Evolutionary conservation across 768 basidiomycete species (phyloP).

Genomic region (Suillus brevipes): DNA sequence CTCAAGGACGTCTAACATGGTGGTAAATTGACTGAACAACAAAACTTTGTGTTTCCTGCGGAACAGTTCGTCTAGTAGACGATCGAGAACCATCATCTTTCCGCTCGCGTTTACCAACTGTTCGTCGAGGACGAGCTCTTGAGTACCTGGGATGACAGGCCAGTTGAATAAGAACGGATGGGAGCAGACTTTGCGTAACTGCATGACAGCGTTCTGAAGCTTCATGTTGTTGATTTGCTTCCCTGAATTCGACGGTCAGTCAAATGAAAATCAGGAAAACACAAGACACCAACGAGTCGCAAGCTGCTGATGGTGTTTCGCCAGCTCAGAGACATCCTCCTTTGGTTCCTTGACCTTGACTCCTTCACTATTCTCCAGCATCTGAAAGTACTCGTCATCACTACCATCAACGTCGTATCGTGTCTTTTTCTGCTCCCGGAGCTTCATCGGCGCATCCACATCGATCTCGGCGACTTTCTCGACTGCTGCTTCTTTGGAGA

Average conservation of each 20-base stretch:
- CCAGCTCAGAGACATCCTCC: slow-evolving; percentile 53
- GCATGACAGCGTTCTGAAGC: slow-evolving; percentile 95
- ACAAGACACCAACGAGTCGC: slow-evolving; percentile 52
- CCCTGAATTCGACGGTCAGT: slow-evolving; percentile 40
- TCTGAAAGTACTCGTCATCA: slow-evolving; percentile 62
- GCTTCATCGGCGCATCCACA: slow-evolving; percentile 34
- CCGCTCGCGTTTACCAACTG: slow-evolving; percentile 86
- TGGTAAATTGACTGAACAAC: slow-evolving; percentile 92
- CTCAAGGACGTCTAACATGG: slow-evolving; percentile 95
- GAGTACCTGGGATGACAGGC: slow-evolving; percentile 64
- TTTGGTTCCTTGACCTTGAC: slow-evolving; percentile 37
- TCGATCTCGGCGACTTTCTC: slow-evolving; percentile 26
- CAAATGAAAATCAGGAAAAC: slow-evolving; percentile 10
- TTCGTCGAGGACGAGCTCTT: slow-evolving; percentile 42
- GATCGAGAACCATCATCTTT: slow-evolving; percentile 96
- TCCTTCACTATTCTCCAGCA: slow-evolving; percentile 51
- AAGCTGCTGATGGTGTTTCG: slow-evolving; percentile 56
- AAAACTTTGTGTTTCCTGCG: slow-evolving; percentile 78
- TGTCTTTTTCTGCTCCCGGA: slow-evolving; percentile 35
- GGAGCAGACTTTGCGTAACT: slow-evolving; percentile 93
- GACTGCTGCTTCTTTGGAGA: slow-evolving; percentile 26
- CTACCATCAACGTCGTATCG: slow-evolving; percentile 58
- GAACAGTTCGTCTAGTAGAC: slow-evolving; percentile 83
- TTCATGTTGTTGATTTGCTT: slow-evolving; percentile 90
- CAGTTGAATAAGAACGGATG: slow-evolving; percentile 92